These are phyloP conservation scores for Cyberlindnera xylosilytica DNA, from an alignment of 805 yeast genomes.

Conservation along the genomic window DNA sequence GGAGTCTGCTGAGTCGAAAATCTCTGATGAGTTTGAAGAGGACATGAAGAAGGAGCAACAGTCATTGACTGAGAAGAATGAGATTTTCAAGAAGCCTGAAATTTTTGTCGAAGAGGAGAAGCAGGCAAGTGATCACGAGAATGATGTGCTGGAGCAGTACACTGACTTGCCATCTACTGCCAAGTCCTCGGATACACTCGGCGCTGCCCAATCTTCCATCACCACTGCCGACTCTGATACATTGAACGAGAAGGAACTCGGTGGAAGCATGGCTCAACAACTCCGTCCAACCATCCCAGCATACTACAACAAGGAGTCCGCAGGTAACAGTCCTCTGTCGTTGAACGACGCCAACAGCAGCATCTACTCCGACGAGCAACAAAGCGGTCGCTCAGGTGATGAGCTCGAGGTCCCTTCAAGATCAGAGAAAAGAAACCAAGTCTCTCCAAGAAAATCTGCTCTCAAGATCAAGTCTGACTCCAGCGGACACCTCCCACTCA, in stretches of 20 bases:
- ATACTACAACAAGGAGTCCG: conserved; percentile 10
- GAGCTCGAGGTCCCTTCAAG: conserved; percentile 32
- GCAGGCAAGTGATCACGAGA: conserved; percentile 10
- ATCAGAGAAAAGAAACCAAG: conserved; percentile 27
- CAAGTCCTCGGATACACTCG: conserved; percentile 20
- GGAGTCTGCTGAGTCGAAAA: conserved; percentile 8
- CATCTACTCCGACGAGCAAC: conserved; percentile 11
- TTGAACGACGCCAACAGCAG: conserved; percentile 11
- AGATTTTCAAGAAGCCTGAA: conserved; percentile 1
- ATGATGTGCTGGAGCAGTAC: conserved; percentile 15
- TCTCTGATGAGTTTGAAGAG: conserved; percentile 2
- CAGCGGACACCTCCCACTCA: conserved; percentile 20
- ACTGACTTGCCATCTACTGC: conserved; percentile 27
- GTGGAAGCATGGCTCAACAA: conserved; percentile 42
- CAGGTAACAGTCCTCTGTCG: conserved; percentile 3
- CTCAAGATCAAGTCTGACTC: conserved; percentile 30
- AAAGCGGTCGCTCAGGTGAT: background rate
- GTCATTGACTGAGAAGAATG: background rate
- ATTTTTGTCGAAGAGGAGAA: conserved; percentile 2
- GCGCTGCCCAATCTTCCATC: conserved; percentile 19
- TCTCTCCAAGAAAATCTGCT: conserved; percentile 44
- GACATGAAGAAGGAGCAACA: conserved; percentile 4
- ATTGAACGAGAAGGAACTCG: conserved; percentile 5
- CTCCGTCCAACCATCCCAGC: conserved; percentile 39
- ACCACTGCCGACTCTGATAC: conserved; percentile 21